Evolutionary conservation across 78 protist species (phyloP).

Genomic region (Monocercomonoides exilis): DNA sequence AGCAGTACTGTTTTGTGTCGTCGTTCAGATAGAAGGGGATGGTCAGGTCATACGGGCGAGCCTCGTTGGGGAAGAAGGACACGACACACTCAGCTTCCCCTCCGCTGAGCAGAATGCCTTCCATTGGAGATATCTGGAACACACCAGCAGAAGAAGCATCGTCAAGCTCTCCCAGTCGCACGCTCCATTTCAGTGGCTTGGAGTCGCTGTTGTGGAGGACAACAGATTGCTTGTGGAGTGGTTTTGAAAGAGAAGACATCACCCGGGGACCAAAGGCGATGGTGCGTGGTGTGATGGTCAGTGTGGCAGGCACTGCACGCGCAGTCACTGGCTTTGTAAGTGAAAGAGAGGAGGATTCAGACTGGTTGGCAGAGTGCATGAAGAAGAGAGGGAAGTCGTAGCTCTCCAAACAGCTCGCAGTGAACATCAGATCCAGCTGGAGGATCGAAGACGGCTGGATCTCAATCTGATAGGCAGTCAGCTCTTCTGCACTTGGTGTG

Average conservation of each 20-base stretch:
- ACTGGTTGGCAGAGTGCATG: neutral
- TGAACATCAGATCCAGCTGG: neutral
- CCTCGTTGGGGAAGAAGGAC: slow-evolving; percentile 34
- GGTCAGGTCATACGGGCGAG: slow-evolving; percentile 19
- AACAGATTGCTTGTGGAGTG: neutral
- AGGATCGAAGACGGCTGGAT: neutral
- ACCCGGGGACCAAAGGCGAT: slow-evolving; percentile 28
- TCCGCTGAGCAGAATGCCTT: slow-evolving; percentile 35
- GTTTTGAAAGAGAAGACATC: neutral
- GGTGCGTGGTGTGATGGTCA: neutral
- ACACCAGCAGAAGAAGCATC: neutral
- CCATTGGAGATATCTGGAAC: neutral
- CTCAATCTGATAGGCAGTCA: neutral
- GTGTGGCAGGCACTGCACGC: slow-evolving; percentile 16
- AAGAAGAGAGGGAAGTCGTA: slow-evolving; percentile 21
- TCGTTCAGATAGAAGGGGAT: slow-evolving; percentile 16
- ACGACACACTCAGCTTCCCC: slow-evolving; percentile 4
- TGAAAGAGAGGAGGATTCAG: neutral
- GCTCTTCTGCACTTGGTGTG: neutral
- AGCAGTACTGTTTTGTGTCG: slow-evolving; percentile 34
- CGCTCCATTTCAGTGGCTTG: neutral
- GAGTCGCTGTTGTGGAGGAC: slow-evolving; percentile 33
- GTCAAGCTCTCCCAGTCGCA: too few relatives aligned
- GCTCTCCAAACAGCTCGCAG: neutral
- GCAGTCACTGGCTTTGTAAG: slow-evolving; percentile 24